Conservation (phyloP, 371 early-diverging fungal genomes). For the Lichtheimia ornata region DNA sequence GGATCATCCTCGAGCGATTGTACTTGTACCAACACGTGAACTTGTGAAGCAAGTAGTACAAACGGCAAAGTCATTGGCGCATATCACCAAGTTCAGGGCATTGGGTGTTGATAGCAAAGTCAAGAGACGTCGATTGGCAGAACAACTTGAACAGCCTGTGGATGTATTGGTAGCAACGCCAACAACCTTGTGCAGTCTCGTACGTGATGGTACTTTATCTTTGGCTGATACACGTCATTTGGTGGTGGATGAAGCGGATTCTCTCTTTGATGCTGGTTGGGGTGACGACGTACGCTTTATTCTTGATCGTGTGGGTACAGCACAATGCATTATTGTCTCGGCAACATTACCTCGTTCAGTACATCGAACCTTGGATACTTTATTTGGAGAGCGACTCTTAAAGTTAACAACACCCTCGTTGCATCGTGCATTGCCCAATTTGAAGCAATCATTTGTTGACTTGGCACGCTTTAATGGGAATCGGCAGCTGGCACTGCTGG, state of each 20-base stretch:
- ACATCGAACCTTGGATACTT: conserved; percentile 54
- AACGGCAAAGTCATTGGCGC: conserved; percentile 68
- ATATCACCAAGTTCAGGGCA: conserved; percentile 71
- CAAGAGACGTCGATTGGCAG: conserved; percentile 36
- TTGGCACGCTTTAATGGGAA: conserved; percentile 62
- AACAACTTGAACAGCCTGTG: conserved; percentile 54
- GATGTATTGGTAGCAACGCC: conserved; percentile 89
- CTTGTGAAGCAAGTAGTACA: conserved; percentile 79
- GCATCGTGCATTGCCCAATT: conserved; percentile 76
- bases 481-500: conserved; percentile 65
- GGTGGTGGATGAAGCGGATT: conserved; percentile 93
- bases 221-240: conserved; percentile 63
- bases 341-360: conserved; percentile 90
- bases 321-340: conserved; percentile 66
- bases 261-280: conserved; percentile 86
- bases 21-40: conserved; percentile 91
- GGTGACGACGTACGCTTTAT: conserved; percentile 58
- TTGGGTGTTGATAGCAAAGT: conserved; percentile 57
- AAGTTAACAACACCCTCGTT: conserved; percentile 83
- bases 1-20: conserved; percentile 74
- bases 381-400: conserved; percentile 53
- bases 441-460: conserved; percentile 80
- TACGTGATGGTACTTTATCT: conserved; percentile 50
- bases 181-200: conserved; percentile 47
- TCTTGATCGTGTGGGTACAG: conserved; percentile 15